phyloP scores from a whole-genome alignment of 2,329 filamentous ascomycete genomes.

The Huntiella decipiens region DNA sequence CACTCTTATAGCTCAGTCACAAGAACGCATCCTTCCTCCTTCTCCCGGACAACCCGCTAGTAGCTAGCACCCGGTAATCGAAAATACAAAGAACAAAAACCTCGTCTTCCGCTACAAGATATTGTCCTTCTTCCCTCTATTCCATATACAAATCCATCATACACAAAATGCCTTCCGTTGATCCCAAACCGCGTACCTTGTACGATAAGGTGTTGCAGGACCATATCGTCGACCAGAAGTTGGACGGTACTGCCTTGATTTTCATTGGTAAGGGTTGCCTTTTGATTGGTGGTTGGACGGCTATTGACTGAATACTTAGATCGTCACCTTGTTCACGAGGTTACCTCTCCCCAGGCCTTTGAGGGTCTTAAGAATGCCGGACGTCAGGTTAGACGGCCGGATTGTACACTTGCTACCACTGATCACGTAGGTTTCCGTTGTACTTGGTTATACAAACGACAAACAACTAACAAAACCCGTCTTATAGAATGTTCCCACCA shows the following conservation, averaged over 20 bases:
- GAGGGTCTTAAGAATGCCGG: slow-evolving; percentile 83
- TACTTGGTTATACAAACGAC: background rate
- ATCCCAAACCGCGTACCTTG: slow-evolving; percentile 58
- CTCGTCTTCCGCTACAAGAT: background rate
- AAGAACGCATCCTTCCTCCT: background rate
- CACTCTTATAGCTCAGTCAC: background rate
- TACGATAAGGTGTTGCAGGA: slow-evolving; percentile 96
- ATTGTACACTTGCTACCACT: slow-evolving; percentile 90
- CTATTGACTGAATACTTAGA: slow-evolving; percentile 29
- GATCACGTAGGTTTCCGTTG: slow-evolving; percentile 61
- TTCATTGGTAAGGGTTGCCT: slow-evolving; percentile 62
- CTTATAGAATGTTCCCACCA: slow-evolving; percentile 73
- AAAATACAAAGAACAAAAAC: background rate
- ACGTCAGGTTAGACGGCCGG: slow-evolving; percentile 74
- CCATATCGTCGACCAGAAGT: slow-evolving; percentile 89
- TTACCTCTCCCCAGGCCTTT: slow-evolving; percentile 97
- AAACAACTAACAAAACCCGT: slow-evolving; percentile 13
- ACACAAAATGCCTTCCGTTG: slow-evolving; percentile 53
- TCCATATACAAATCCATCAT: slow-evolving; percentile 1
- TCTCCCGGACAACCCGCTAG: slow-evolving; percentile 6
- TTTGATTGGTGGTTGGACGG: background rate
- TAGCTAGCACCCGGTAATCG: background rate
- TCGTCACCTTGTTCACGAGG: slow-evolving; percentile 92
- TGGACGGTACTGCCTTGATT: slow-evolving; percentile 77
- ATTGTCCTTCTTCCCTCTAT: background rate